Percentiles rank a stretch among this genome's conserved stretches.
These are phyloP conservation scores for Pichia deserticola DNA, from an alignment of 805 yeast species.

Conservation along the genomic window DNA sequence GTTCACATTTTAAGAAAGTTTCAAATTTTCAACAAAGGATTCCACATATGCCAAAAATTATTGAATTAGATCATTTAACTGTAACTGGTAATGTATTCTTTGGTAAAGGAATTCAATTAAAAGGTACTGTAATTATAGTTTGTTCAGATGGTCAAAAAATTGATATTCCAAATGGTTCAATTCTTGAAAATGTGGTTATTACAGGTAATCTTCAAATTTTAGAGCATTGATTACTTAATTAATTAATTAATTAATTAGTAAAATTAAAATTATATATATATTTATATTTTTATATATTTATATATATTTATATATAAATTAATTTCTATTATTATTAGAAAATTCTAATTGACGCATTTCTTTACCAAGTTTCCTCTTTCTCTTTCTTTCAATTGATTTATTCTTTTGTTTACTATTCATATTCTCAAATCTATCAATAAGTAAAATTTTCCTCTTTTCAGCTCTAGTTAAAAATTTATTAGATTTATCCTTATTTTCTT, in stretches of 20 bases:
- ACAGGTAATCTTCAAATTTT: constrained; percentile 93
- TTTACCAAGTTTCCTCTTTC: constrained; percentile 76
- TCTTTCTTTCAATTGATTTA: constrained; percentile 79
- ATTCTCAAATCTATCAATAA: constrained; percentile 67
- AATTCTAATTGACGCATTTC: constrained; percentile 50
- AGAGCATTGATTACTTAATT: constrained; percentile 41
- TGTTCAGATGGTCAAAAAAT: constrained; percentile 95
- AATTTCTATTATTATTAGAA: neutral
- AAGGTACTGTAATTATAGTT: constrained; percentile 96
- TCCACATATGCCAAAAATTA: constrained; percentile 90
- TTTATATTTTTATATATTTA: too few species aligned
- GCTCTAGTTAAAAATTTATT: constrained; percentile 57
- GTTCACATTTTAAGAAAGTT: constrained; percentile 95
- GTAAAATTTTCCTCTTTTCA: constrained; percentile 66
- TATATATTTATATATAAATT: too few species aligned
- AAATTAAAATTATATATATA: too few species aligned
- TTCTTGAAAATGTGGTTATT: constrained; percentile 92
- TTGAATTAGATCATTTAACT: constrained; percentile 94
- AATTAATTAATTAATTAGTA: too few species aligned
- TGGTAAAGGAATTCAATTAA: constrained; percentile 84
- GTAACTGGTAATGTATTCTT: constrained; percentile 93
- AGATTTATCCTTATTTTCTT: constrained; percentile 38
- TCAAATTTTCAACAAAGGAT: constrained; percentile 83
- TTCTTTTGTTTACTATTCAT: constrained; percentile 70
- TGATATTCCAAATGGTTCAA: constrained; percentile 94